These are phyloP conservation scores for Leccinum boreale DNA, from an alignment of 768 basidiomycete species.

Conservation along the genomic window DNA sequence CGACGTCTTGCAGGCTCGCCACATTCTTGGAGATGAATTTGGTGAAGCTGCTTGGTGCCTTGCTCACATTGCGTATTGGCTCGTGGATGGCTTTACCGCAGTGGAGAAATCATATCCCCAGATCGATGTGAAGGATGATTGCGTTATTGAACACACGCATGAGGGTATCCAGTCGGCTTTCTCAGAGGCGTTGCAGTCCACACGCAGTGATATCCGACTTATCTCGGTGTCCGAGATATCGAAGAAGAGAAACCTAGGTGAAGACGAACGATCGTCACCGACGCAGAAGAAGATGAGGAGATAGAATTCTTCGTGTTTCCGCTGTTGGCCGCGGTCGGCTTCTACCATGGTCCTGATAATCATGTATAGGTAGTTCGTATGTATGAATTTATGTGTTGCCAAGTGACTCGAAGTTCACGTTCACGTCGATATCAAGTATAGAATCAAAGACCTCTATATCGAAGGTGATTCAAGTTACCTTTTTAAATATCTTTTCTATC, in stretches of 20 bases:
- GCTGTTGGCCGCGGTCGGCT: no score
- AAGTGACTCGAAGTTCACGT: no score
- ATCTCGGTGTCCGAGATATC: not conserved
- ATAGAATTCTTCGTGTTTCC: not conserved
- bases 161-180: not conserved
- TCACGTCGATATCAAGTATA: not conserved
- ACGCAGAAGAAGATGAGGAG: not conserved
- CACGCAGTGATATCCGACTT: not conserved
- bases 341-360: not conserved
- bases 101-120: not conserved
- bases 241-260: not conserved
- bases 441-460: not conserved
- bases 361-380: no score
- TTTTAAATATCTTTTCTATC: slow-evolving; percentile 22
- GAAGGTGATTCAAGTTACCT: slow-evolving; percentile 4
- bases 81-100: not conserved
- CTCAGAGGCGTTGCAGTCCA: not conserved
- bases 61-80: not conserved
- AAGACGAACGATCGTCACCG: no score
- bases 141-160: not conserved
- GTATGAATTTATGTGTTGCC: no score
- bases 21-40: not conserved
- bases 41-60: not conserved
- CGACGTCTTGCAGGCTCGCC: no score
- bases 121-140: not conserved